Percentiles rank a stretch among this genome's conserved stretches.
Conservation (phyloP, 2,329 filamentous ascomycete species). For the Penicillium capsulatum region DNA sequence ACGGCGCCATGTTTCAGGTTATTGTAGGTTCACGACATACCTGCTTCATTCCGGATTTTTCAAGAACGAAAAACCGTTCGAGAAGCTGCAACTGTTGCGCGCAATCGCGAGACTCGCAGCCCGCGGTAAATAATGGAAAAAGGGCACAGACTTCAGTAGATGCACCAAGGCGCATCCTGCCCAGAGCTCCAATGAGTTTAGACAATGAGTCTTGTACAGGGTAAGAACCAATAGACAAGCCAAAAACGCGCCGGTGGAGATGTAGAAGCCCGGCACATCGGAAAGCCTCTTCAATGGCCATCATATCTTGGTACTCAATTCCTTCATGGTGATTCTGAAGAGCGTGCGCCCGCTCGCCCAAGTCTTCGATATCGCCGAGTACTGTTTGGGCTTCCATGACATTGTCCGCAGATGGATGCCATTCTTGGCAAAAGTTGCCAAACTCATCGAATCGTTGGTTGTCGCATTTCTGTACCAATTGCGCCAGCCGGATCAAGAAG, state of each 20-base stretch:
- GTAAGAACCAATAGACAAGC: slow-evolving; percentile 53
- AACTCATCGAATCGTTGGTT: slow-evolving; percentile 57
- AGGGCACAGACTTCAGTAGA: slow-evolving; percentile 70
- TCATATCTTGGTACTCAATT: slow-evolving; percentile 46
- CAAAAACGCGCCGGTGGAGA: slow-evolving; percentile 68
- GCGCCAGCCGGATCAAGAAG: slow-evolving; percentile 67
- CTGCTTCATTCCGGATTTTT: slow-evolving; percentile 73
- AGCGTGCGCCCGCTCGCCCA: slow-evolving; percentile 41
- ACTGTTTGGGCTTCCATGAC: slow-evolving; percentile 56
- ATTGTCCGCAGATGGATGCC: slow-evolving; percentile 57
- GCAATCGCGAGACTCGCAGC: slow-evolving; percentile 63
- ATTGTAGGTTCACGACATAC: slow-evolving; percentile 44
- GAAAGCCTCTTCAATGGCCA: slow-evolving; percentile 71
- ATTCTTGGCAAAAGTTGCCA: slow-evolving; percentile 50
- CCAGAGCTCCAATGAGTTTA: slow-evolving; percentile 60
- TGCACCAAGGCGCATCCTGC: slow-evolving; percentile 60
- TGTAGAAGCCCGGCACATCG: slow-evolving; percentile 76
- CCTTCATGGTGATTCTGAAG: slow-evolving; percentile 40
- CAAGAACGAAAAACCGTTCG: slow-evolving; percentile 62
- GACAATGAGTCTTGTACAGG: slow-evolving; percentile 61
- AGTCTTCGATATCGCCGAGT: slow-evolving; percentile 58
- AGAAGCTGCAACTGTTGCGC: slow-evolving; percentile 58
- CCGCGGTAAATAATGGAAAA: slow-evolving; percentile 79
- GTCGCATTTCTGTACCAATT: slow-evolving; percentile 66
- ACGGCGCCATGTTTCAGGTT: not conserved